These are phyloP conservation scores for Collybia mongolica DNA, from an alignment of 768 basidiomycete species.

Conservation along the genomic window DNA sequence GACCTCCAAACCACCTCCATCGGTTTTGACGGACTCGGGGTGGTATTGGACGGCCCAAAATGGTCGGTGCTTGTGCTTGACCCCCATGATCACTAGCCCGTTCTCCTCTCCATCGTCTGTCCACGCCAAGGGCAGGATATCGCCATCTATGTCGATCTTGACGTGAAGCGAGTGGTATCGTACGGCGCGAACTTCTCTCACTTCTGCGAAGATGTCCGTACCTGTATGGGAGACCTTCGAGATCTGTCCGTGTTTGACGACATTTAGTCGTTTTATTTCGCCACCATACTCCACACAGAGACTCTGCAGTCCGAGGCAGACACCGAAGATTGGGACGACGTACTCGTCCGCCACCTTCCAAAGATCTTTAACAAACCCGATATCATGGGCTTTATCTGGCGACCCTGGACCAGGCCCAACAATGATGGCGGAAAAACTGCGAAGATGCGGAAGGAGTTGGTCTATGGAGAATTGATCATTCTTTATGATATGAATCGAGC, in stretches of 20 bases:
- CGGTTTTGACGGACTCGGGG: constrained; percentile 78
- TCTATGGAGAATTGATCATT: constrained; percentile 59
- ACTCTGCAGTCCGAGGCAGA: constrained; percentile 82
- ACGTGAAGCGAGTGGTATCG: constrained; percentile 84
- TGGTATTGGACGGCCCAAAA: constrained; percentile 92
- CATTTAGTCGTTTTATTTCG: constrained; percentile 49
- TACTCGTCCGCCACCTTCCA: constrained; percentile 59
- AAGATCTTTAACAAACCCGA: constrained; percentile 67
- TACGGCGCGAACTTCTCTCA: constrained; percentile 55
- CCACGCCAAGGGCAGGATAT: constrained; percentile 71
- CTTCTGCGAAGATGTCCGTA: constrained; percentile 57
- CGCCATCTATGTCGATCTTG: constrained; percentile 39
- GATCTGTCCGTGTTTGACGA: constrained; percentile 80
- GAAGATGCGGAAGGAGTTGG: constrained; percentile 50
- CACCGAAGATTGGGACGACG: constrained; percentile 74
- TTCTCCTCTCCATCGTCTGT: constrained; percentile 65
- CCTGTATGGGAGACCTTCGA: constrained; percentile 60
- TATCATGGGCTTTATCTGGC: constrained; percentile 56
- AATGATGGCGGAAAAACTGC: constrained; percentile 65
- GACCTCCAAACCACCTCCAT: constrained; percentile 62
- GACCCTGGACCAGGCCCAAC: constrained; percentile 84
- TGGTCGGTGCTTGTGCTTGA: constrained; percentile 59
- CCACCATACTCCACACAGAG: constrained; percentile 66
- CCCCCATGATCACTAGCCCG: constrained; percentile 72
- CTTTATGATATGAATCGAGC: constrained; percentile 66